Base-by-base conservation (phyloP, 2,329 filamentous ascomycete species). In the Phoma herbarum region DNA sequence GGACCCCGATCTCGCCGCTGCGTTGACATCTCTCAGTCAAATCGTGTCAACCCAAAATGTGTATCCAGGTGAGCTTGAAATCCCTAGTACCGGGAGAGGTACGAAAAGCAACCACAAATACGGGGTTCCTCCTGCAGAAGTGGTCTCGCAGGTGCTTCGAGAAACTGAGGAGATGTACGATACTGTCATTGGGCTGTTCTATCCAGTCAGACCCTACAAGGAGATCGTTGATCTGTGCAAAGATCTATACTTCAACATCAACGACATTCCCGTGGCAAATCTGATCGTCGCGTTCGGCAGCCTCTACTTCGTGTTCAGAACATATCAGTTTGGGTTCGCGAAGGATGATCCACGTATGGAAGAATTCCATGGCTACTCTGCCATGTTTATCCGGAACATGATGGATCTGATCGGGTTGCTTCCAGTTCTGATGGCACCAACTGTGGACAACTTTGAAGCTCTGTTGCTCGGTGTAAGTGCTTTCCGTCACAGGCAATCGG, bases 271-370 rank as follows among this genome's bases (percentile, higher is more conserved):
- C 0, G 66, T 75, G 14, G 47, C 72, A 3, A 75, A 78, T 11
- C 69, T 75, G 7, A 70, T 79, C 2, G 66, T 80, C 1, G 71
- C 76, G 0, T 79, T 77, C 48, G 70, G 75, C 3, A 78, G 71
- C 28, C 51, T 79, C 2, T 73, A 72, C 3, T 78, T 76, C 43
- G 26, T 78, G 2, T 79, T 78, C 59, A 63, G 66, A 1, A 76
- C 77, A 43, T 67, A 79, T 52, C 65, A 67, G 0, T 59, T 67
- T 10, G 46, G 66, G 2, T 65, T 70, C 11, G 71, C 68, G 14
- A 56, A 52, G 14, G 48, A 49, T 12, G 57, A 56, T 10, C 52
- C 52, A 48, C 57, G 57, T n/a, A 52, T 52, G 6, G 22, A 60
- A 2, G 62, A 59, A 2, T 75, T 68, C 26, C 56, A 53, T n/a